Conservation (phyloP, 257 asterid species). For the Solanum sejunctum region DNA sequence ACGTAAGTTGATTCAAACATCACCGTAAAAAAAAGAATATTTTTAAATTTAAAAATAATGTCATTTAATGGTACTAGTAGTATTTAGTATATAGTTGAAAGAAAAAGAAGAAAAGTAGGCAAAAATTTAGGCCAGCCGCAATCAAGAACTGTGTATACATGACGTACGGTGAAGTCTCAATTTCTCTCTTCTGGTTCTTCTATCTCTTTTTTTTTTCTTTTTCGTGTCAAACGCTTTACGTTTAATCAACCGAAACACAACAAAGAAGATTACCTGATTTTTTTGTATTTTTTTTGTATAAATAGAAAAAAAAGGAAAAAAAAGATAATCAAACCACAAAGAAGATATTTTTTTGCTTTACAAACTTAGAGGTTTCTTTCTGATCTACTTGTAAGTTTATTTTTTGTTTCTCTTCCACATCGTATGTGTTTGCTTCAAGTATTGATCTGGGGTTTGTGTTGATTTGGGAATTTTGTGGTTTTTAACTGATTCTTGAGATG, state of each 20-base stretch:
- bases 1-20: neutral
- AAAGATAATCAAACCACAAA: neutral
- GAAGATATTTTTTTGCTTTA: neutral
- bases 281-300: neutral
- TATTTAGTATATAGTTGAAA: neutral
- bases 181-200: neutral
- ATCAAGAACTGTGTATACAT: neutral
- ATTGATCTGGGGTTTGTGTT: neutral
- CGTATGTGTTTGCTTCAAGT: neutral
- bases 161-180: neutral
- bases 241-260: neutral
- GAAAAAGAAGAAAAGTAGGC: conserved; percentile 1
- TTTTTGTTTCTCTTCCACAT: neutral
- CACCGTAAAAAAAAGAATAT: neutral
- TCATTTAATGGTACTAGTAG: neutral
- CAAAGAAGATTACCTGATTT: neutral
- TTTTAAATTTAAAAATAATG: neutral
- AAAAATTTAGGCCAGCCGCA: conserved; percentile 2
- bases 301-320: neutral
- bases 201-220: neutral
- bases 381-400: neutral
- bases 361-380: neutral
- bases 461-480: neutral
- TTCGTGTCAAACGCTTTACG: neutral
- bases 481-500: neutral